Conservation (phyloP, 2,329 filamentous ascomycete genomes). For the Trichoderma atrobrunneum region DNA sequence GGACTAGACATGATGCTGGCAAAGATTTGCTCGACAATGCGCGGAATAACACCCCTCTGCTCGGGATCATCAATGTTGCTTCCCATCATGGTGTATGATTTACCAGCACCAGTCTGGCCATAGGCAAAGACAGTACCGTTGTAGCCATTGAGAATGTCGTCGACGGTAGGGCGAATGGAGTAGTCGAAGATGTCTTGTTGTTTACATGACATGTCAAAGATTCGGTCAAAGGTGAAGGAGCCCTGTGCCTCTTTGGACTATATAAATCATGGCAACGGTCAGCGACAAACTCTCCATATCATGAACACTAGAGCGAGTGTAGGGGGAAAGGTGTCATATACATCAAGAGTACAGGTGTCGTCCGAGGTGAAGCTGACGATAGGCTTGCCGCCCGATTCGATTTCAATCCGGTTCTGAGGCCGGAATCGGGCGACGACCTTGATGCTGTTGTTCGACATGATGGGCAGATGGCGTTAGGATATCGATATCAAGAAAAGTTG, state of each 20-base stretch:
- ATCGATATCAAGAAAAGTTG: slow-evolving; percentile 24
- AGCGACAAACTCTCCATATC: neutral
- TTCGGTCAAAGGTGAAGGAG: slow-evolving; percentile 93
- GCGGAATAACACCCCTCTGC: slow-evolving; percentile 89
- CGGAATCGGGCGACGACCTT: slow-evolving; percentile 97
- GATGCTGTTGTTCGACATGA: slow-evolving; percentile 63
- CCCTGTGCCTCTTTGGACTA: slow-evolving; percentile 81
- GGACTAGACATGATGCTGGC: slow-evolving; percentile 89
- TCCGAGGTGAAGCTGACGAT: slow-evolving; percentile 86
- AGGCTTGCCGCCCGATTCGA: slow-evolving; percentile 83
- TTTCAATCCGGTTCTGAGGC: slow-evolving; percentile 93
- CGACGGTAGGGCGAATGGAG: slow-evolving; percentile 91
- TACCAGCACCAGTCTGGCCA: slow-evolving; percentile 95
- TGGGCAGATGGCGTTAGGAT: slow-evolving; percentile 30
- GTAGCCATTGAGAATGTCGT: slow-evolving; percentile 98
- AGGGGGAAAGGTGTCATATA: slow-evolving; percentile 41
- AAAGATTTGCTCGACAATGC: slow-evolving; percentile 97
- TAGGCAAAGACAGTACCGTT: slow-evolving; percentile 99
- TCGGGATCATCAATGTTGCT: slow-evolving; percentile 86
- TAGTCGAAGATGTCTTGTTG: slow-evolving; percentile 97
- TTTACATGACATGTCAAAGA: slow-evolving; percentile 90
- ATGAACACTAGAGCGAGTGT: neutral
- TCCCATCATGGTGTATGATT: slow-evolving; percentile 90
- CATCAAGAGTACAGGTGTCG: slow-evolving; percentile 83
- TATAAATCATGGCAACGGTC: slow-evolving; percentile 36